Base-by-base conservation (phyloP, 257 asterid species). In the Haberlea rhodopensis region DNA sequence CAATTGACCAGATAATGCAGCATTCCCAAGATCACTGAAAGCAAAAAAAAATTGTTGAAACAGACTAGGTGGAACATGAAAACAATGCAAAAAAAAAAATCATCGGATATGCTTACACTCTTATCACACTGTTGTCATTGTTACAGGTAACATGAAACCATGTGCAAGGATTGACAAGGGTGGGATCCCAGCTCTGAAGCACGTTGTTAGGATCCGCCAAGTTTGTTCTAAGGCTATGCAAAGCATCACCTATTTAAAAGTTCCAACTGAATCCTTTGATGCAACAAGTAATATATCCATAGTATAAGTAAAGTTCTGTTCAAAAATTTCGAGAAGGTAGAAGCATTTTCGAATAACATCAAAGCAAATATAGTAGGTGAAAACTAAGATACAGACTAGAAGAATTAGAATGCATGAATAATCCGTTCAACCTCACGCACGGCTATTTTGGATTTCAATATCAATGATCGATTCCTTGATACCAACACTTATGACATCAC, bases 111-210 rank as follows among this genome's bases (percentile, higher is more conserved):
- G 53, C 96, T 81, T 81, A 92, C 99, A 92, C 99, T 86, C 99
- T 72, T 68, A 92, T 90, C 34, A 92, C 99, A 69, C 96, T 90
- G 85, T 92, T 92, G 66, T 90, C 99, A 51, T 87, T 90, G 86
- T 92, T 87, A 85, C 99, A 92, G 51, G 99, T 92, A 61, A 92
- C 99, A 72, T 92, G 99, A 76, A 92, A 92, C 99, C 99, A 92
- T 72, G 99, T 90, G 71, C 99, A 92, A 10, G 99, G 99, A 69
- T 92, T 92, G 80, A 92, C 99, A 69, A 92, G 96, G 53, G 99
- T 90, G 19, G 99, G 97, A 70, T 92, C 99, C 99, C 99, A 92
- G 83, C 99, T 92, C 73, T 92, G 99, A 27, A 92, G 65, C 65
- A 92, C 99, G 71, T 87, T 92, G 84, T 87, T 85, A 31, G 99